Base-by-base conservation (phyloP, 2,329 filamentous ascomycete genomes). In the Sporothrix euskadiensis region DNA sequence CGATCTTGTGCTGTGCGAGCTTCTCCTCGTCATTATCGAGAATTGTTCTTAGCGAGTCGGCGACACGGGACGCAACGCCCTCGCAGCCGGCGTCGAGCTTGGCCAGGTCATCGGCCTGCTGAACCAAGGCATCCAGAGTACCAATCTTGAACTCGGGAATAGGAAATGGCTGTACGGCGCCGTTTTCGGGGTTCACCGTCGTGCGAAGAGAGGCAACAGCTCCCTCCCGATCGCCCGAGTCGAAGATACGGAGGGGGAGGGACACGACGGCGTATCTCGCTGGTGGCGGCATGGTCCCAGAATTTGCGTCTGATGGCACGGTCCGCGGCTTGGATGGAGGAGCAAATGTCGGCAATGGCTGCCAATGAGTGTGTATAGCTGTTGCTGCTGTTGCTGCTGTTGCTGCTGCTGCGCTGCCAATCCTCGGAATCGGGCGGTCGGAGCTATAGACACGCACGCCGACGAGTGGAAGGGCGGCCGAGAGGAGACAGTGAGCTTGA, bases 91-190 rank as follows among this genome's bases (percentile, higher is more conserved):
- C 82, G 77, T 97, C 93, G 70, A 98, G 90, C 88, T 98, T 98
- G 74, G 91, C 88, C 72, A 99, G 86, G 80, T 98, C 96, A 80
- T 99, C 96, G 73, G 96, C 96, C 83, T 99, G 95, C 83, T 97
- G 93, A 61, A 99, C 94, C 73, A 99, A 87, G 54, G 92, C 94
- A 84, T 99, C 96, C 52, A 99, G 88, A 0, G 96, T 98, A 74
- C 96, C 96, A 81, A 99, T 97, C 86, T 98, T 99, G 88, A 99
- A 98, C 77, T 94, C 91, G 26, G 96, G 96, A 76, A 98, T 92
- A 73, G 88, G 85, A 80, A 98, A 98, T 2, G 90, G 90, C 70
- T 90, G 85, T 63, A 94, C 91, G 71, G 88, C 89, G 80, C 92
- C 94, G 81, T 92, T 90, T 78, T 97, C 93, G 73, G 88, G 84